A percentile compares a stretch with the other conserved stretches of the same genome.
These are phyloP conservation scores for Terana coerulea DNA, from an alignment of 768 basidiomycete genomes.

Conservation along the genomic window DNA sequence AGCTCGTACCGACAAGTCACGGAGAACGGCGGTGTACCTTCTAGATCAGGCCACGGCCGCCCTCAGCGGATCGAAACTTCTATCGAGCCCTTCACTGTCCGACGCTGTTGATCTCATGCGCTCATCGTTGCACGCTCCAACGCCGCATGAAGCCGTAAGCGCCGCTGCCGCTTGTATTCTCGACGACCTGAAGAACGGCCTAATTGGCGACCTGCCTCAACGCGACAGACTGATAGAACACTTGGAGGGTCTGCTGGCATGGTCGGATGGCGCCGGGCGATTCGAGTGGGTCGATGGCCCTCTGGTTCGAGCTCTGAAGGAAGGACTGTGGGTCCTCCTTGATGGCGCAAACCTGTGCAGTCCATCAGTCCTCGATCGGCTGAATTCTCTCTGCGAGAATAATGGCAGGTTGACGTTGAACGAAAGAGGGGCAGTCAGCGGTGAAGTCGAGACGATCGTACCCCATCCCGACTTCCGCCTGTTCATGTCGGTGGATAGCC, in stretches of 20 bases:
- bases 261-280: slow-evolving; percentile 38
- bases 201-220: not conserved
- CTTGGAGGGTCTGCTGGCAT: slow-evolving; percentile 21
- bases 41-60: slow-evolving; percentile 13
- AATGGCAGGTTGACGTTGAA: slow-evolving; percentile 80
- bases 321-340: slow-evolving; percentile 86
- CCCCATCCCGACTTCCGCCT: slow-evolving; percentile 91
- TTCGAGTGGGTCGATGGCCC: slow-evolving; percentile 98
- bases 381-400: slow-evolving; percentile 93
- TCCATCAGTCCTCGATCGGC: slow-evolving; percentile 91
- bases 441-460: slow-evolving; percentile 63
- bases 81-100: not conserved
- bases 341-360: slow-evolving; percentile 94
- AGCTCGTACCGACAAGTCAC: slow-evolving; percentile 33
- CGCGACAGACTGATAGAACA: not conserved
- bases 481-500: slow-evolving; percentile 91
- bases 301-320: slow-evolving; percentile 78
- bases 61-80: slow-evolving; percentile 6
- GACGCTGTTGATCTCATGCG: not conserved
- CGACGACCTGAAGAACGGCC: not conserved
- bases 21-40: slow-evolving; percentile 36
- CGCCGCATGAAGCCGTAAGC: too few species aligned
- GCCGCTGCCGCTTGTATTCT: too few species aligned
- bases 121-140: too few species aligned
- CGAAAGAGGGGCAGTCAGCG: slow-evolving; percentile 83